Base-by-base conservation (phyloP, 2,329 filamentous ascomycete species). In the Bipolaris victoriae region DNA sequence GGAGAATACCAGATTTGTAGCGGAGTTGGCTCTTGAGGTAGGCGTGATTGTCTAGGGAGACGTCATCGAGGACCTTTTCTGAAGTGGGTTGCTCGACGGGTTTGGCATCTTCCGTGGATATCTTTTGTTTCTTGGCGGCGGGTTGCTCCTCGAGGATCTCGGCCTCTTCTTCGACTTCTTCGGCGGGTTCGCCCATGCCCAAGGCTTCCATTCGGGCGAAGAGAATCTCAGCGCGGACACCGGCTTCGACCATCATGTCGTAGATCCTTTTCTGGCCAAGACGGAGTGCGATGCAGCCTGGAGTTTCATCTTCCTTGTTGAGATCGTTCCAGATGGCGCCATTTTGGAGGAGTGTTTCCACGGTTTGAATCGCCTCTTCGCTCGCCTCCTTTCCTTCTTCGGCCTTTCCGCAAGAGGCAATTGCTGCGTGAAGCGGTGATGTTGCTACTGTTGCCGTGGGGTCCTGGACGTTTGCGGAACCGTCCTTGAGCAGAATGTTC, bases 1-100 rank as follows among this genome's bases (percentile, higher is more conserved):
- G 83, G 2, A 95, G 84, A 22, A 75, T 76, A 0, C 68, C 70
- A 3, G 67, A 65, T 52, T 70, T 70, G 66, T 75, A 75, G 26
- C 72, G 58, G 16, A 76, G 56, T 46, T 75, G 66, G 9, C 63
- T 68, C 49, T 68, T 71, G 16, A 76, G 63, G 43, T 76, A 76
- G 22, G 77, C 76, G 52, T 75, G 77, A 67, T 81, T 80, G 58
- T 76, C 73, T 18, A 70, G 49, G 1, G 70, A 74, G 1, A 74
- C 72, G 44, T 76, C 74, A 33, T 75, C 72, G 5, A 74, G 62
- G 1, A 70, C 58, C 31, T 66, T 52, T 20, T 68, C 58, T 13
- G 72, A 64, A n/a, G 68, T 59, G 3, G 52, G 56, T 52, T 70
- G 63, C 47, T 67, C 58, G 15, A 73, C 57, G 5, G 64, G 52